Evolutionary conservation across 2,329 filamentous ascomycete genomes (phyloP).

Genomic region (Didymella segeticola): DNA sequence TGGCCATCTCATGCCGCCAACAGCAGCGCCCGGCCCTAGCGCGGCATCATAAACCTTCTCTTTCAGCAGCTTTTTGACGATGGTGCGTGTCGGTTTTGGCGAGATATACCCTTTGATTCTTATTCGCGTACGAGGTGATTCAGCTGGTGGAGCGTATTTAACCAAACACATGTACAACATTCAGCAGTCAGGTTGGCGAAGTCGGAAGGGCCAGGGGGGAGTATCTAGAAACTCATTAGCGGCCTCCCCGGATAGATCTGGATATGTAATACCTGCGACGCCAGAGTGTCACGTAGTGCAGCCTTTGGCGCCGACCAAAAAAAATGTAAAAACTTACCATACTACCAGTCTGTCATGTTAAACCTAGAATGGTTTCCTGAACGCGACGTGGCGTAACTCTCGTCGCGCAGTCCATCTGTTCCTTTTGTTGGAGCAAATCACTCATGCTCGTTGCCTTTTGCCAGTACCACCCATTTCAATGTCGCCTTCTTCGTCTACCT

Average conservation of each 20-base stretch:
- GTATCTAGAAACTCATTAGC: slow-evolving; percentile 28
- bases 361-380: neutral
- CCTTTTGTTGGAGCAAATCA: neutral
- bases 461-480: slow-evolving; percentile 34
- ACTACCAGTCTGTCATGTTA: neutral
- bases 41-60: slow-evolving; percentile 13
- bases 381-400: neutral
- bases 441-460: slow-evolving; percentile 37
- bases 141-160: slow-evolving; percentile 23
- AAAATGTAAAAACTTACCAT: slow-evolving; percentile 11
- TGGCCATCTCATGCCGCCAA: slow-evolving; percentile 45
- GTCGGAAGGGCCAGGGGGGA: neutral
- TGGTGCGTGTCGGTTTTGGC: slow-evolving; percentile 29
- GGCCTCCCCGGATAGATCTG: slow-evolving; percentile 11
- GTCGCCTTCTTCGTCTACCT: slow-evolving; percentile 36
- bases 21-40: slow-evolving; percentile 17
- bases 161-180: slow-evolving; percentile 35
- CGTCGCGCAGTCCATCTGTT: neutral
- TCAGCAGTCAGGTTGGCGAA: neutral
- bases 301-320: neutral
- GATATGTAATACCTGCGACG: slow-evolving; percentile 22
- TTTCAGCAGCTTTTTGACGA: slow-evolving; percentile 23
- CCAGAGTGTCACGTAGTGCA: neutral
- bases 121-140: slow-evolving; percentile 25
- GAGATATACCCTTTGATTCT: slow-evolving; percentile 45